These are phyloP conservation scores for Sporothrix sp. DNA, from an alignment of 2,329 filamentous ascomycete genomes.

Conservation along the genomic window DNA sequence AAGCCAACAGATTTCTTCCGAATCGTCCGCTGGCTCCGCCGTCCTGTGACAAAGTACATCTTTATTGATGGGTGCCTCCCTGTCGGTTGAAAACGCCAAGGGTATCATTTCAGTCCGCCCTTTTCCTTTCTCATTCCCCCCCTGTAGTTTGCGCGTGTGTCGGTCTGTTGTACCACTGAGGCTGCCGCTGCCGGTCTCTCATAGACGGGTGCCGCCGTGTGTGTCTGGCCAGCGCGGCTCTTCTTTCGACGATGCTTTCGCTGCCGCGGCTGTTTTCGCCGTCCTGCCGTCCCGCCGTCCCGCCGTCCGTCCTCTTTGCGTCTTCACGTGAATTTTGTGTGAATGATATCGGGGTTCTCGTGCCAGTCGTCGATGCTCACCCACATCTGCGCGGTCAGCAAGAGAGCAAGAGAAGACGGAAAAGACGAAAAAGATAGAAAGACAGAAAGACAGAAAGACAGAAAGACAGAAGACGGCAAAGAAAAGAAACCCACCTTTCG, in stretches of 20 bases:
- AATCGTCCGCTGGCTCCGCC: too few relatives aligned
- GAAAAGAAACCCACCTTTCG: slow-evolving; percentile 61
- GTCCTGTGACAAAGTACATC: not conserved
- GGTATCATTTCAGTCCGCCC: slow-evolving; percentile 16
- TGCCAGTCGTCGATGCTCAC: slow-evolving; percentile 99
- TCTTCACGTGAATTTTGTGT: slow-evolving; percentile 81
- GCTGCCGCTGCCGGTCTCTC: not conserved
- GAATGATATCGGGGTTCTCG: slow-evolving; percentile 97
- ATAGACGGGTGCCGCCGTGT: not conserved
- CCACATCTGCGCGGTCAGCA: slow-evolving; percentile 67
- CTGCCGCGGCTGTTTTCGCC: not conserved
- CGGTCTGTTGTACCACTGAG: not conserved
- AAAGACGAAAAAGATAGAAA: not conserved
- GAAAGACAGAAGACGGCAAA: not conserved
- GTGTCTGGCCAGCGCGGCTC: not conserved
- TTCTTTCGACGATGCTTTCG: not conserved
- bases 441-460: not conserved
- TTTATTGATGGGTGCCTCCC: slow-evolving; percentile 6
- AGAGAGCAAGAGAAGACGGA: not conserved
- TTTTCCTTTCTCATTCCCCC: not conserved
- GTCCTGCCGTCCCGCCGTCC: not conserved
- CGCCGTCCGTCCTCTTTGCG: not conserved
- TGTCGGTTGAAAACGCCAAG: slow-evolving; percentile 17
- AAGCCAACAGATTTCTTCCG: too few relatives aligned
- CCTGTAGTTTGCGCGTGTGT: not conserved